Evolutionary conservation across 495 filamentous ascomycete genomes (phyloP).

Genomic region (Penicillium turbatum): DNA sequence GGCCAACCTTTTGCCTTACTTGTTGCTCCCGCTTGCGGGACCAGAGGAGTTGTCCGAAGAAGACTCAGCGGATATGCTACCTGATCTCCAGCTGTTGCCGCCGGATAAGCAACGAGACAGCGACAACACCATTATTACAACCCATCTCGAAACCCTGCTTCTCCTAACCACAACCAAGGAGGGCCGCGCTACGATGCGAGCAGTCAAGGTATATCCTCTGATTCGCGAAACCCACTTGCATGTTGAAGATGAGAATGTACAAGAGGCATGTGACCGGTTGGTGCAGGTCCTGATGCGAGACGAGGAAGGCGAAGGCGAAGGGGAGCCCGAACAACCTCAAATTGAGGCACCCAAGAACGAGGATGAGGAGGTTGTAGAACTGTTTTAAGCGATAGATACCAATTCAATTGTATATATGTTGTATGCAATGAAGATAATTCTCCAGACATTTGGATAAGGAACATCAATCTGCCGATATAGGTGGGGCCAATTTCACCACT

Average conservation of each 20-base stretch:
- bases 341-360: constrained; percentile 29
- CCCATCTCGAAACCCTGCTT: constrained; percentile 82
- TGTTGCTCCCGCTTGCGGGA: constrained; percentile 66
- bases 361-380: constrained; percentile 38
- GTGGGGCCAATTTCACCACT: neutral
- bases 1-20: constrained; percentile 78
- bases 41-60: constrained; percentile 55
- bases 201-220: constrained; percentile 80
- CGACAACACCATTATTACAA: constrained; percentile 69
- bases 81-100: constrained; percentile 81
- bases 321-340: constrained; percentile 21
- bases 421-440: neutral
- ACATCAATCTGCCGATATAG: constrained; percentile 3
- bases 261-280: constrained; percentile 79
- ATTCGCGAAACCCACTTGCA: constrained; percentile 79
- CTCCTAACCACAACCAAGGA: constrained; percentile 74
- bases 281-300: constrained; percentile 92
- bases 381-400: constrained; percentile 26
- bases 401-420: constrained; percentile 1
- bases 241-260: constrained; percentile 74
- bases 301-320: constrained; percentile 43
- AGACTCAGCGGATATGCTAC: constrained; percentile 74
- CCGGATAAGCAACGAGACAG: constrained; percentile 81
- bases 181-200: constrained; percentile 68
- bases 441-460: neutral